Base-by-base conservation (phyloP, 768 basidiomycete species). In the Leccinum arenicola region DNA sequence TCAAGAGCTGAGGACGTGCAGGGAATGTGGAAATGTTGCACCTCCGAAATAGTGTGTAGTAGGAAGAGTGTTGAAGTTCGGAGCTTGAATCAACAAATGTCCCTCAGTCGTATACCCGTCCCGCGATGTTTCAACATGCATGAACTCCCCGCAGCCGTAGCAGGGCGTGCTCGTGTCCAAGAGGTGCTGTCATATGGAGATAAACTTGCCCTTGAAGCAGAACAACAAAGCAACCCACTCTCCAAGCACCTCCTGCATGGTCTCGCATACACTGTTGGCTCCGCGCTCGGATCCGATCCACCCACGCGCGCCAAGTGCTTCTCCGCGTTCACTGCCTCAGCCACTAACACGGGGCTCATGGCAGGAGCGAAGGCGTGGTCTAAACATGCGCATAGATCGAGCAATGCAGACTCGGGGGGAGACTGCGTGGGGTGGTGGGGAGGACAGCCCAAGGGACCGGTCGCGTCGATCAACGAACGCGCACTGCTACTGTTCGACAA, bases 361-460 rank as follows among this genome's bases (percentile, higher is more conserved):
- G 80, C 82, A 3, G 86, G 86, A 14, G 82, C 84, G 2, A 79
- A 84, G 27, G 85, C 86, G 6, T 88, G 85, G 85, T 78, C 84
- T 3, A 88, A 88, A 61, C 86, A 88, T 61, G 78, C 79, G 1
- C 85, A 85, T 61, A 75, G 86, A 25, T 87, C 85, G 25, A 27
- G 64, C 2, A 60, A 62, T 36, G 47, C 21, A 4, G 33, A 50
- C 6, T 19, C 49, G 2, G 50, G 14, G 54, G 33, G 43, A 21
- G 38, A 63, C 50, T 9, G 67, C 43, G 62, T 64, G 10, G 84
- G 85, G 5, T 86, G 84, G 84, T 86, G 85, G 85, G 84, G 84
- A 1, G 73, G 64, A 1, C 69, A 66, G 11, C 78, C 85, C 4
- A 78, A 77, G 35, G 86, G 86, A 4, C 77, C 85, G 0, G 80